phyloP scores from a whole-genome alignment of 208 protist genomes.

The Wallacemonas sp. region DNA sequence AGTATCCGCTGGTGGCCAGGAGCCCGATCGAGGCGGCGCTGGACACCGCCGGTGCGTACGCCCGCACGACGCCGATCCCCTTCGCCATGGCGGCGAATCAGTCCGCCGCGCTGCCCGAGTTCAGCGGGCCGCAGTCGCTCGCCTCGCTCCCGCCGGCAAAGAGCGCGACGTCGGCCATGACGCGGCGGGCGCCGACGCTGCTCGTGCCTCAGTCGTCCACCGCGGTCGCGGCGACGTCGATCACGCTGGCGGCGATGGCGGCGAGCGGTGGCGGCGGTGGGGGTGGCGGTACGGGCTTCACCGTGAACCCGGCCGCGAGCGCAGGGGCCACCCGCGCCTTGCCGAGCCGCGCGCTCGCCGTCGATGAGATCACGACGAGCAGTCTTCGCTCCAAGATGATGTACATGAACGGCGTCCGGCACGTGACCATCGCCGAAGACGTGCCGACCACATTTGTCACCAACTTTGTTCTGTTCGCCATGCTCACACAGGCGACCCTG shows the following conservation, averaged over 20 bases:
- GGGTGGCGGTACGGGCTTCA: too few relatives aligned
- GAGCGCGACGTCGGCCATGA: constrained; percentile 2
- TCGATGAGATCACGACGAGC: constrained; percentile 38
- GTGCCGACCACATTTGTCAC: constrained; percentile 55
- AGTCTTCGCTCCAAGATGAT: constrained; percentile 45
- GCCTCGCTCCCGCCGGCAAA: constrained; percentile 1
- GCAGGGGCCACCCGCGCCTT: not conserved
- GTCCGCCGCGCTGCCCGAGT: constrained; percentile 6
- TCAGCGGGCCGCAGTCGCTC: constrained; percentile 10
- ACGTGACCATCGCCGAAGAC: constrained; percentile 36
- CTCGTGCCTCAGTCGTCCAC: not conserved
- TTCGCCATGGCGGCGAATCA: not conserved
- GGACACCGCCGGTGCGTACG: not conserved
- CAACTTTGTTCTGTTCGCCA: constrained; percentile 65
- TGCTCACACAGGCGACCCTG: constrained; percentile 59
- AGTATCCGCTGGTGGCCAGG: not conserved
- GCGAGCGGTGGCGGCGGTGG: not conserved
- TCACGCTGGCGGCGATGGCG: too few relatives aligned
- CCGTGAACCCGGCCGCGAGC: too few relatives aligned
- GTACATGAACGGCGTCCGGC: constrained; percentile 40
- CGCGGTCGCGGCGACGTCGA: not conserved
- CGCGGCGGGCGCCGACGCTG: not conserved
- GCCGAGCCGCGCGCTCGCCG: constrained; percentile 29
- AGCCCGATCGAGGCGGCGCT: not conserved
- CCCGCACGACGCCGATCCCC: not conserved